These are phyloP conservation scores for Mycena belliarum DNA, from an alignment of 768 basidiomycete species.

Conservation along the genomic window DNA sequence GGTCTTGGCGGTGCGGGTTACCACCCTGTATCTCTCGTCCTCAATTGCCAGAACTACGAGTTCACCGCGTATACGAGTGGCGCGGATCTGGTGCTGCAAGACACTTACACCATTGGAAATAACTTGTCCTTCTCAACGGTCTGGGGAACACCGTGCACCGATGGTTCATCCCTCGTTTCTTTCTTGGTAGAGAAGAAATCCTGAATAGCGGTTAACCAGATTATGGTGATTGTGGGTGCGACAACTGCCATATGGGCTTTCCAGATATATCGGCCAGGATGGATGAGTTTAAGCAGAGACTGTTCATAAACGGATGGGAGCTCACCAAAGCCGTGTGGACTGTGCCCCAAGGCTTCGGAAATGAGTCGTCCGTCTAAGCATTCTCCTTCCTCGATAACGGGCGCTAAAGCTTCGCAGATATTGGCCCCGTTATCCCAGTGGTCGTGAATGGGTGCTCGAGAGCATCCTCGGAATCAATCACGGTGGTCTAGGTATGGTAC, in stretches of 20 bases:
- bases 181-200: background rate
- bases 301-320: constrained; percentile 68
- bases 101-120: constrained; percentile 59
- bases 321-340: constrained; percentile 73
- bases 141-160: constrained; percentile 65
- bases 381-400: background rate
- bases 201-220: constrained; percentile 26
- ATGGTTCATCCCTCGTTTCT: constrained; percentile 6
- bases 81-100: constrained; percentile 71
- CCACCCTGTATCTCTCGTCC: constrained; percentile 65
- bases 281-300: constrained; percentile 61
- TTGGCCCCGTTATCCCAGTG: constrained; percentile 67
- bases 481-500: constrained; percentile 51
- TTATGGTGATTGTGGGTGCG: constrained; percentile 74
- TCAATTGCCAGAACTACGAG: constrained; percentile 67
- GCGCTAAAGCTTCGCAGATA: constrained; percentile 36
- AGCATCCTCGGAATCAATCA: constrained; percentile 70
- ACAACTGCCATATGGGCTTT: constrained; percentile 68
- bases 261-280: constrained; percentile 69
- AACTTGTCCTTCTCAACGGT: constrained; percentile 63
- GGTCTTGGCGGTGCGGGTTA: constrained; percentile 54
- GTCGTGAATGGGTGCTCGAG: constrained; percentile 68
- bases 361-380: constrained; percentile 41
- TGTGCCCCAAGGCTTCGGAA: constrained; percentile 79
- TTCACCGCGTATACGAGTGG: constrained; percentile 62